Evolutionary conservation across 768 basidiomycete species (phyloP), one percentile per base, ranked within the genome.

Genomic region (Epithele typhae): DNA sequence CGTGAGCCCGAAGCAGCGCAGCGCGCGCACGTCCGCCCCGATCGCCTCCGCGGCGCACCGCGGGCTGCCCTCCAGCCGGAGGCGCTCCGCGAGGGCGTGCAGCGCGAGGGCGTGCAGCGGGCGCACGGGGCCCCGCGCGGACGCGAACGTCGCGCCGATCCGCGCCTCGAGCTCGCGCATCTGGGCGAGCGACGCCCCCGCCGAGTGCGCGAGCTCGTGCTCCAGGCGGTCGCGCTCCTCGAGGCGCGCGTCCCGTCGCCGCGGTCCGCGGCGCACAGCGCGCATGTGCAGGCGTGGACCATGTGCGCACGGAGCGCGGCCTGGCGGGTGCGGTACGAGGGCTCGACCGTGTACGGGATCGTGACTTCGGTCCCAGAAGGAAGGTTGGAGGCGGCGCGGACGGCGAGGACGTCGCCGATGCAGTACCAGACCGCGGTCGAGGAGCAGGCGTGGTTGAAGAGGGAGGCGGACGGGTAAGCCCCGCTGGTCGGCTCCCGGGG

Each of bases 401-500:
- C 48, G 40, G 65, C 43, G 46, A 69, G 64, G 25, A 62, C 18
- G 45, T 66, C 60, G 4, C 62, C 62, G 41, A 59, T 55, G 43
- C 43, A 58, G 40, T 24, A 17, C 49, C 61, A 58, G n/a, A 27
- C 9, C 4, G 59, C 59, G 43, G 53, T 64, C 0, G 60, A 34
- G 1, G 41, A 27, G 50, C 68, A 70, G 1, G 63, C 50, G 45
- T 70, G 68, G 50, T 70, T 70, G 59, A 66, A 59, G 15, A 67
- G 50, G 0, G 67, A 67, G 0, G 64, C 57, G 10, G 55, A 42
- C 22, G 58, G 23, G 49, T 64, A 66, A 68, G 56, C 11, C 58
- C 64, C 9, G 49, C 43, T 1, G 57, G 52, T 12, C 36, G 22
- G 8, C 24, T n/a, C 8, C 17, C 8, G 6, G 12, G 7, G 14